Percentiles rank a stretch among this genome's conserved stretches.
Evolutionary conservation across 2,329 filamentous ascomycete genomes (phyloP).

Genomic region (Daldinia sp.): DNA sequence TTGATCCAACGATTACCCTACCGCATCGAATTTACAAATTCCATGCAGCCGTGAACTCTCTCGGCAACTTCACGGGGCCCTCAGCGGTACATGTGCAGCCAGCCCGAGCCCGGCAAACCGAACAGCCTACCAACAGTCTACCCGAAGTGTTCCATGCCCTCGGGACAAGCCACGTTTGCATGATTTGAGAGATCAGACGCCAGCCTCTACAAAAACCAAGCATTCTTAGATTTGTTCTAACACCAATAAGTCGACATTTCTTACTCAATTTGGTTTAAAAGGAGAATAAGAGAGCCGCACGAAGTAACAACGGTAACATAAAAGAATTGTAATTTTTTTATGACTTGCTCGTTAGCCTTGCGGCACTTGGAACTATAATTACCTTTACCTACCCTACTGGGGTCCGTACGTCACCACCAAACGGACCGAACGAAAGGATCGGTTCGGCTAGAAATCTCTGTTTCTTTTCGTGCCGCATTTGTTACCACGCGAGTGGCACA

Average conservation of each 20-base stretch:
- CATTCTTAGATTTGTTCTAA: conserved; percentile 2
- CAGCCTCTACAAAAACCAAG: conserved; percentile 17
- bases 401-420: conserved; percentile 22
- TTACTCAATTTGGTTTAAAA: not conserved
- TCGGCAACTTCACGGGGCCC: conserved; percentile 26
- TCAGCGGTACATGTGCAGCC: conserved; percentile 29
- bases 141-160: conserved; percentile 30
- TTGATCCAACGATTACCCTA: conserved; percentile 28
- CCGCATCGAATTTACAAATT: conserved; percentile 24
- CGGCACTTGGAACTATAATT: conserved; percentile 12
- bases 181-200: conserved; percentile 25
- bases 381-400: not conserved
- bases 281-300: conserved; percentile 3
- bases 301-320: conserved; percentile 1
- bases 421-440: conserved; percentile 35
- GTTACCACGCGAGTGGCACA: conserved; percentile 30
- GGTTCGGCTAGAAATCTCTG: conserved; percentile 27
- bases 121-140: conserved; percentile 24
- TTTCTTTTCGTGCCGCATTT: conserved; percentile 18
- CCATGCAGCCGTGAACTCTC: conserved; percentile 23
- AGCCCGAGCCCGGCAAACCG: conserved; percentile 37
- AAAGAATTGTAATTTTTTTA: conserved; percentile 8
- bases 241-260: not conserved
- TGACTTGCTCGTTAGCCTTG: not conserved
- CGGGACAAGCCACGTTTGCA: conserved; percentile 36